Conservation (phyloP, 148 eudicot genomes). For the Diospyros lotus region DNA sequence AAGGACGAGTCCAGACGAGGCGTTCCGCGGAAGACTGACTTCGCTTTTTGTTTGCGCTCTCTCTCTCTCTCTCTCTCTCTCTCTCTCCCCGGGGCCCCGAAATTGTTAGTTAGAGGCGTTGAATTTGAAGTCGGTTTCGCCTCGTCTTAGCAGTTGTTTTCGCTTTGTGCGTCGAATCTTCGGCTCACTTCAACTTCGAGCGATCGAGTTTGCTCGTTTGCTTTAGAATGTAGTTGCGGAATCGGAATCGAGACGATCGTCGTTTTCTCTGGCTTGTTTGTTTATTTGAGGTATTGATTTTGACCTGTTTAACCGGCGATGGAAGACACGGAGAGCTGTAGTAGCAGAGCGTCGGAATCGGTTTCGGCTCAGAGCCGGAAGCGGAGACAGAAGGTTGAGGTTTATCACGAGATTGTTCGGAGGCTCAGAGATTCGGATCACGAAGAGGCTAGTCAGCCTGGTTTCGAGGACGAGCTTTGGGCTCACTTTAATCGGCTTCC, state of each 20-base stretch:
- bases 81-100: too few relatives aligned
- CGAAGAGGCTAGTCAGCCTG: conserved; percentile 32
- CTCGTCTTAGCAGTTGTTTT: not conserved
- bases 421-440: conserved; percentile 25
- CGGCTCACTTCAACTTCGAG: conserved; percentile 15
- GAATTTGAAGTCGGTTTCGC: not conserved
- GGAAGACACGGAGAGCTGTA: conserved; percentile 48
- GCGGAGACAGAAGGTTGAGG: conserved; percentile 38
- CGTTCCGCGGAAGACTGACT: too few relatives aligned
- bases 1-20: too few relatives aligned
- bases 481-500: conserved; percentile 44
- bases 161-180: conserved; percentile 5
- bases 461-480: conserved; percentile 48
- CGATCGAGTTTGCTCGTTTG: conserved; percentile 16
- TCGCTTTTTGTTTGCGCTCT: too few relatives aligned
- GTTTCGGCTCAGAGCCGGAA: conserved; percentile 25
- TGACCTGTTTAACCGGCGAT: conserved; percentile 7
- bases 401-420: conserved; percentile 29
- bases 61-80: too few relatives aligned
- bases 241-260: conserved; percentile 15
- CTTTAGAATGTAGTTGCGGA: conserved; percentile 1
- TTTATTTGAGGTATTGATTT: not conserved
- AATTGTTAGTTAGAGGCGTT: not conserved
- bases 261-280: not conserved
- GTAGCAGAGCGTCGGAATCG: conserved; percentile 38